These are phyloP conservation scores for Fennellomyces sp. DNA, from an alignment of 371 early-diverging fungal species.

Conservation along the genomic window DNA sequence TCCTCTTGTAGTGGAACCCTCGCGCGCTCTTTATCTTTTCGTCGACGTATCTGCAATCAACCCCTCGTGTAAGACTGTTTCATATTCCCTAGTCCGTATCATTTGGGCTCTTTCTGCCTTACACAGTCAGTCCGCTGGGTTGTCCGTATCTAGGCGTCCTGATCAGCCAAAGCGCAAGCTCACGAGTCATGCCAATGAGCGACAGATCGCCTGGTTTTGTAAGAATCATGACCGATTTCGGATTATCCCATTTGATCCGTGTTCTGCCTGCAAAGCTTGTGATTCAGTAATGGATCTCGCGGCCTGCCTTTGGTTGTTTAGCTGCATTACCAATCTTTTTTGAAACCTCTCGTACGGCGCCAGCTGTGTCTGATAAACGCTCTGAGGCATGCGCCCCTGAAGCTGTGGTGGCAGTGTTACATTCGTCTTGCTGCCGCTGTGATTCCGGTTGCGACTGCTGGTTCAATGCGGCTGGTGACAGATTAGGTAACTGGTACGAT, in stretches of 20 bases:
- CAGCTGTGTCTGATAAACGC: constrained; percentile 41
- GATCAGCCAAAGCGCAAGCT: constrained; percentile 81
- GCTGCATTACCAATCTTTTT: constrained; percentile 33
- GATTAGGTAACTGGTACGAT: no score
- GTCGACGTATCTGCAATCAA: constrained; percentile 59
- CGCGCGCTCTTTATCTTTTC: constrained; percentile 59
- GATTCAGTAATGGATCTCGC: not conserved
- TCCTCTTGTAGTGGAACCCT: constrained; percentile 55
- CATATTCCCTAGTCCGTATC: no score
- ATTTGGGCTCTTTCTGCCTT: constrained; percentile 27
- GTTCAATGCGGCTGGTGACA: no score
- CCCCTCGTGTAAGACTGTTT: no score
- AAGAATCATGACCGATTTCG: constrained; percentile 82
- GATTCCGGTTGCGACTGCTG: not conserved
- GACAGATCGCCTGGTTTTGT: constrained; percentile 87
- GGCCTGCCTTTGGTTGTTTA: not conserved
- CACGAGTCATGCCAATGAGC: constrained; percentile 77
- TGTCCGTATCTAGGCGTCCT: constrained; percentile 43
- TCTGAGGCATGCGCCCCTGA: constrained; percentile 5
- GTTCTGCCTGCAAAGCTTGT: constrained; percentile 34
- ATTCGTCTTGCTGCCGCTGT: not conserved
- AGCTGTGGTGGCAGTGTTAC: not conserved
- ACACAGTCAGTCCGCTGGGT: constrained; percentile 67
- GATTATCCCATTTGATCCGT: constrained; percentile 66
- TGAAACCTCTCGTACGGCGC: constrained; percentile 45